phyloP scores from a whole-genome alignment of 2,329 filamentous ascomycete genomes.

The Aspergillus unguis region DNA sequence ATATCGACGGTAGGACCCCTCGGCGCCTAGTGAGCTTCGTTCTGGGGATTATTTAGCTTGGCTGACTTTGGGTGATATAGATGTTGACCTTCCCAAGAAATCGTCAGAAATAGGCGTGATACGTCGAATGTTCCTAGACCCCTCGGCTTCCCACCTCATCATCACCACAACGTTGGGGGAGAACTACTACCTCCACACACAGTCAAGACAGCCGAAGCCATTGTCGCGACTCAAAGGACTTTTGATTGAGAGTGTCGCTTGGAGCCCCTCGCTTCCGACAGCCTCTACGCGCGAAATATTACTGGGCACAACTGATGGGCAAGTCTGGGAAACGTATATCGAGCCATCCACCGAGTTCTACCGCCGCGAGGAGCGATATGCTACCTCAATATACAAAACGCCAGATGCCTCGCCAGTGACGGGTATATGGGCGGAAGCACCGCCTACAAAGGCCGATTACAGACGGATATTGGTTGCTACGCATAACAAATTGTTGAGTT shows the following conservation, averaged over 20 bases:
- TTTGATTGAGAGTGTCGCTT: constrained; percentile 82
- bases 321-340: constrained; percentile 91
- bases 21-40: constrained; percentile 4
- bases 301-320: constrained; percentile 86
- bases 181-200: constrained; percentile 96
- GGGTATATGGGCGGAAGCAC: constrained; percentile 77
- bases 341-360: constrained; percentile 95
- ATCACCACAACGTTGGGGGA: constrained; percentile 88
- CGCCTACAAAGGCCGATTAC: constrained; percentile 66
- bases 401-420: constrained; percentile 74
- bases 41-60: neutral
- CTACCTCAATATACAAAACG: constrained; percentile 78
- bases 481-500: constrained; percentile 72
- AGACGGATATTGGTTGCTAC: constrained; percentile 78
- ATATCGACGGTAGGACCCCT: constrained; percentile 73
- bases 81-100: constrained; percentile 95
- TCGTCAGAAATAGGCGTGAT: constrained; percentile 88
- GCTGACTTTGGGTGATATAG: constrained; percentile 46
- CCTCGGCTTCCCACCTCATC: constrained; percentile 89
- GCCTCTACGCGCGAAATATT: constrained; percentile 93
- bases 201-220: constrained; percentile 81
- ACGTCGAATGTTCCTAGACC: constrained; percentile 93
- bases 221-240: constrained; percentile 81
- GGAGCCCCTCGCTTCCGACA: constrained; percentile 90
- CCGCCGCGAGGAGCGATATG: constrained; percentile 86